phyloP scores from a whole-genome alignment of 192 early-diverging fungal species.

The Coemansia sp. region DNA sequence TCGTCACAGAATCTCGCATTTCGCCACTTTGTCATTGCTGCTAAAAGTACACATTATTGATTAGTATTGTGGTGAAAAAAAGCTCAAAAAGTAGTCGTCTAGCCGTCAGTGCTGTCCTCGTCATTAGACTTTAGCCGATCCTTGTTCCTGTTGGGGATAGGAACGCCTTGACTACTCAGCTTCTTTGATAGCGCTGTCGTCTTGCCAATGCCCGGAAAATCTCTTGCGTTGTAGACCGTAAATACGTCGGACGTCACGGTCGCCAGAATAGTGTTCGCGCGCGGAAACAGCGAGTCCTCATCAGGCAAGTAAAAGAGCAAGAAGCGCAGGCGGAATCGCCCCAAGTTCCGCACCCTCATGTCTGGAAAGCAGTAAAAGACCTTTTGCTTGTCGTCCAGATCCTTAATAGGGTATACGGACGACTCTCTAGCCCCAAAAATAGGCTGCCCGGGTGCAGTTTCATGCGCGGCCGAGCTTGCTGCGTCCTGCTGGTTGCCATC shows the following conservation, averaged over 20 bases:
- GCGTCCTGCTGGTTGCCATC: not conserved
- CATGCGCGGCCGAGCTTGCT: not conserved
- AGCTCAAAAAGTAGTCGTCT: too few species aligned
- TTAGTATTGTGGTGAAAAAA: too few species aligned
- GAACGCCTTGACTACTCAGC: conserved; percentile 27
- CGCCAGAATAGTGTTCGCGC: conserved; percentile 4
- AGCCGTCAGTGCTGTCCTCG: conserved; percentile 4
- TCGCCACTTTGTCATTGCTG: too few species aligned
- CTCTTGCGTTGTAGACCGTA: conserved; percentile 31
- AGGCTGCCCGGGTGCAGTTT: not conserved
- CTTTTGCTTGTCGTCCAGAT: conserved; percentile 17
- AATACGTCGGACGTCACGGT: conserved; percentile 28
- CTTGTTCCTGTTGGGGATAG: conserved; percentile 51
- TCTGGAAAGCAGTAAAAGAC: conserved; percentile 46
- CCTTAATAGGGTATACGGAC: conserved; percentile 16
- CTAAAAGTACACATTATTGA: too few species aligned
- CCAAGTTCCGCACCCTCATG: conserved; percentile 25
- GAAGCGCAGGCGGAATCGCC: conserved; percentile 41
- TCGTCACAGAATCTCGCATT: too few species aligned
- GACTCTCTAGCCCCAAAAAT: conserved; percentile 20
- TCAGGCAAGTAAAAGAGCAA: conserved; percentile 29
- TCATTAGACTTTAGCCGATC: conserved; percentile 16
- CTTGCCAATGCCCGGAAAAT: conserved; percentile 47
- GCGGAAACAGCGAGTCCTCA: not conserved
- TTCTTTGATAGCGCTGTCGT: conserved; percentile 36